Evolutionary conservation across 495 filamentous ascomycete genomes (phyloP), one percentile per base, ranked within the genome.

Genomic region (Neurospora sublineolata): DNA sequence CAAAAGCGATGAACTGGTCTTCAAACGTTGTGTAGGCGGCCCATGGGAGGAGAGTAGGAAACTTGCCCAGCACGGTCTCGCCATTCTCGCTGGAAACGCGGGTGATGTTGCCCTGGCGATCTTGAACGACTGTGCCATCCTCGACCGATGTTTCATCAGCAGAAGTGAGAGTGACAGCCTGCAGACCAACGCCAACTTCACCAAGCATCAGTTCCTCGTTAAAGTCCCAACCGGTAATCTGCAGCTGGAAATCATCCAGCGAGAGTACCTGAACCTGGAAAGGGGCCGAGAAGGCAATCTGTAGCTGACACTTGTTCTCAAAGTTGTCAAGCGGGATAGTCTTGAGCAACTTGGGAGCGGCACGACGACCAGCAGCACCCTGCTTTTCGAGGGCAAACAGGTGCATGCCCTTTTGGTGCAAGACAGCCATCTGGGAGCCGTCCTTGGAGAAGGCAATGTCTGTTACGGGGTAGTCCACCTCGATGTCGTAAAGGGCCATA

Each of bases 401-500:
- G 39, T 89, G 86, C 72, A 94, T 85, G 8, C 83, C 85, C 44
- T 82, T 77, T 36, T 86, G 83, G 78, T 91, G 89, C 37, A 96
- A 83, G 6, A 95, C 86, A 37, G 89, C 92, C 78, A 97, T 88
- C 18, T 85, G 82, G n/a, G 84, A 86, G 42, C 88, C 87, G 27
- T 86, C 86, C 37, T 84, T 83, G 75, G 88, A 89, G 73, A 97
- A 88, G 5, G 91, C 89, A 68, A 94, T 87, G 78, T 97, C 94
- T 70, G 92, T 82, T 10, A 86, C 84, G 69, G 89, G 90, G 4
- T 86, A 86, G 46, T 85, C 83, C 37, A 93, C 77, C 30, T 82
- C 73, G 67, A 97, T 75, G 73, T 97, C 93, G 75, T 89, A 89
- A 70, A 94, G 84, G 18, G 94, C 88, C 93, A 97, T 97, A 39